Base-by-base conservation (phyloP, 495 filamentous ascomycete species). In the Diplogelasinospora grovesii region DNA sequence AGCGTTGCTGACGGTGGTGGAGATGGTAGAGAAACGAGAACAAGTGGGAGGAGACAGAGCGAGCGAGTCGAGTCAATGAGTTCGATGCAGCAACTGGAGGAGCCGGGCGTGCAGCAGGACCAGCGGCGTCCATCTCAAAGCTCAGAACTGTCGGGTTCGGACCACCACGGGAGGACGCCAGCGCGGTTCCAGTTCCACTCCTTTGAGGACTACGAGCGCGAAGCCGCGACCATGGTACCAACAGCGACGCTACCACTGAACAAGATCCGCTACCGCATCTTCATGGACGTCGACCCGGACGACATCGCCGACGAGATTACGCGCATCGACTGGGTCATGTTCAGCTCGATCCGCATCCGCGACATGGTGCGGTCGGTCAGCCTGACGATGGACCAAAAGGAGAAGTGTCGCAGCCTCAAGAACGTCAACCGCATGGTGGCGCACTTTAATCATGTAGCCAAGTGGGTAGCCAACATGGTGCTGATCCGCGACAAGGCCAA, bases 311-410 rank as follows among this genome's bases (percentile, higher is more conserved):
- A 79, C 34, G 92, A 98, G 59, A 71, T 98, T 54, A 96, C 92
- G 5, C 78, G 92, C 38, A 89, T 97, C 28, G 92, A 97, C 65
- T 96, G 90, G 92, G 75, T 88, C 54, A 89, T 94, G 79, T 95
- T 95, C 62, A 89, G 83, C 49, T 84, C 87, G n/a, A 93, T 97
- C 56, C 81, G 85, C n/a, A 84, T 89, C 29, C 84, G 92, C 33
- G 93, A 98, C 62, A 73, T 96, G 4, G 83, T 97, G 34, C 82
- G 93, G 2, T 84, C 95, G 60, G 87, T 95, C 46, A 88, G 79
- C 52, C 66, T 95, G 32, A 74, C 81, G 4, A 62, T 74, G 3
- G 77, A 82, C 22, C 68, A 77, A 44, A 86, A 83, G 62, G 82
- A 86, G 41, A 86, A 82, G 51, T 84, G 81, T 56, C 82, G 80